Percentiles rank a stretch among this genome's conserved stretches.
Conservation (phyloP, 2,329 filamentous ascomycete genomes). For the Calonectria crousiana region DNA sequence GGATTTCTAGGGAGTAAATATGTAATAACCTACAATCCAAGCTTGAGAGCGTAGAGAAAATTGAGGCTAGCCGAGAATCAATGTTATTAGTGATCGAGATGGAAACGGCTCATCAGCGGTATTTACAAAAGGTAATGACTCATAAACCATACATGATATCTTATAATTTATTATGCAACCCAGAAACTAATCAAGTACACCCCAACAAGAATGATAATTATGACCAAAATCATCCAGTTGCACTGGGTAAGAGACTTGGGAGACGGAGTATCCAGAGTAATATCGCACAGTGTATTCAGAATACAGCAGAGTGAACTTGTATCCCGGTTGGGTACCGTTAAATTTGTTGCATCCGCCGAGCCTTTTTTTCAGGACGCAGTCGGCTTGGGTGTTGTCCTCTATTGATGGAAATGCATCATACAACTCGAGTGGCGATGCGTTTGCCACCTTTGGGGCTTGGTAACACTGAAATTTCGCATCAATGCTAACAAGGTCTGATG, state of each 20-base stretch:
- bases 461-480: no score
- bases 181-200: no score
- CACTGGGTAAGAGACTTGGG: not conserved
- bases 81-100: not conserved
- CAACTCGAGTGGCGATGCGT: no score
- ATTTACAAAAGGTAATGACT: not conserved
- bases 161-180: no score
- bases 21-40: not conserved
- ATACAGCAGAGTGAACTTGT: not conserved
- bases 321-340: not conserved
- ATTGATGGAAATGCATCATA: no score
- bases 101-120: not conserved
- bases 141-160: not conserved
- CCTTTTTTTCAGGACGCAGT: not conserved
- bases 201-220: no score
- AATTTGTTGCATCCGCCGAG: not conserved
- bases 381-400: not conserved
- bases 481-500: no score
- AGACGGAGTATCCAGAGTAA: not conserved
- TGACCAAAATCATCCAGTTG: not conserved
- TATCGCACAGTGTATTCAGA: not conserved
- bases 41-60: not conserved
- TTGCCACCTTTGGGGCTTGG: no score
- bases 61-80: not conserved
- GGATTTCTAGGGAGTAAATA: not conserved